Base-by-base conservation (phyloP, 352 stramenopile genomes). In the Paralagenidium karlingii region DNA sequence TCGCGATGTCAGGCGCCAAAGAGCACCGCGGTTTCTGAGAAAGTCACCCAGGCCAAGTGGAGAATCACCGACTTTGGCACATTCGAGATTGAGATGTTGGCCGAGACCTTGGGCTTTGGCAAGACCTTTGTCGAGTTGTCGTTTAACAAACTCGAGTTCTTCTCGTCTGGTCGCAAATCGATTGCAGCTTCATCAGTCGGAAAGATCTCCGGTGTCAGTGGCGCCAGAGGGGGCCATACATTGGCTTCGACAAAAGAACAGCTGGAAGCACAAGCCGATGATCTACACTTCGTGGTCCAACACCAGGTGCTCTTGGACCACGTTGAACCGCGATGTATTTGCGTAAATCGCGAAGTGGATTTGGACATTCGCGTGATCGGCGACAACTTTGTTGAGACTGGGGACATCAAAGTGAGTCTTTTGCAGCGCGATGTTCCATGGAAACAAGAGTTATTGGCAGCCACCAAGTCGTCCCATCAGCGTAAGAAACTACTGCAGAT, bases 61-160 rank as follows among this genome's bases (percentile, higher is more conserved):
- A 60, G 57, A 13, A 16, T 85, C 15, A 79, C 71, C 7, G 24
- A 63, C 3, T 25, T 73, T 0, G 71, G 71, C 0, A 56, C 68
- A 0, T 82, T 74, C 34, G 66, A 82, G 34, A 49, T 85, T 15
- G 61, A 76, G 24, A 79, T 85, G 24, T 60, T 74, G 20, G 68
- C 65, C 1, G 53, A 56, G 0, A 59, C 71, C 25, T 53, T 85
- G 52, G 61, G 58, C 3, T 82, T 78, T 36, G 71, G 71, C 22
- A 38, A 46, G 0, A 61, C 56, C 0, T 56, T 15, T 3, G 60
- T 85, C 9, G 68, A 81, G 5, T 11, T 85, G n/a, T 61, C 65
- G 16, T 42, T 85, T 16, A 85, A 79, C 25, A 43, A 51, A 0
- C 34, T 43, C 18, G 63, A 81, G 8, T 82, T 61, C 29, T 81